Percentiles rank a stretch among this genome's conserved stretches.
Evolutionary conservation across 345 rosid species (phyloP).

Genomic region (Acer campestre): DNA sequence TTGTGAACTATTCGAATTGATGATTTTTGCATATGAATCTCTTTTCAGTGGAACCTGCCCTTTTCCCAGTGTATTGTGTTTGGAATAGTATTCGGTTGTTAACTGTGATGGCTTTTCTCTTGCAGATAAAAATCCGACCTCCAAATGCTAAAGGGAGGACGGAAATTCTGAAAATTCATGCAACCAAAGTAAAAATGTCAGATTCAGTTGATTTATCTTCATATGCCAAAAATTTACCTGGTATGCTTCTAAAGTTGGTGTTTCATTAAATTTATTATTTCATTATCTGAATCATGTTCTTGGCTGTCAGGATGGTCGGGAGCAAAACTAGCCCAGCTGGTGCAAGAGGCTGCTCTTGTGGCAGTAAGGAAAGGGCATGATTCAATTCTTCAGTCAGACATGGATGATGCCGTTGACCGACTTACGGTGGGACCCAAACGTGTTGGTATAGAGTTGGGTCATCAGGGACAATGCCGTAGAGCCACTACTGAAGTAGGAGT

Average conservation of each 20-base stretch:
- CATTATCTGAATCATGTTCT: constrained; percentile 22
- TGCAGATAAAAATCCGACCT: constrained; percentile 83
- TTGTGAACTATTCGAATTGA: not conserved
- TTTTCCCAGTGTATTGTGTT: not conserved
- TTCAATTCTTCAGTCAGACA: constrained; percentile 73
- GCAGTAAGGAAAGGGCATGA: constrained; percentile 83
- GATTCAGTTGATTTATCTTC: constrained; percentile 81
- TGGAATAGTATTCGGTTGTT: not conserved
- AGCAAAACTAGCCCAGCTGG: constrained; percentile 85
- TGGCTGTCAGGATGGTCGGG: constrained; percentile 82
- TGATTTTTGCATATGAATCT: not conserved
- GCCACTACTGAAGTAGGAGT: constrained; percentile 95
- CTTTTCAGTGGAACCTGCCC: not conserved
- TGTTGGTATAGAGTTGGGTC: constrained; percentile 72
- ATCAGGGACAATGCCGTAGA: constrained; percentile 89
- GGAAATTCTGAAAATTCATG: constrained; percentile 86
- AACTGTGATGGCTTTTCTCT: constrained; percentile 16
- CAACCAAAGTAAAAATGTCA: constrained; percentile 92
- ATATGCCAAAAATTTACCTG: constrained; percentile 86
- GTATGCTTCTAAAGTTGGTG: constrained; percentile 41
- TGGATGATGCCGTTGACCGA: constrained; percentile 92
- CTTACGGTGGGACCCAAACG: constrained; percentile 95
- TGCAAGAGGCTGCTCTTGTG: constrained; percentile 95
- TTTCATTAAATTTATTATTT: constrained; percentile 18
- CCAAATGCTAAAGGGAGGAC: constrained; percentile 90